Evolutionary conservation across 352 stramenopile genomes (phyloP), one percentile per base, ranked within the genome.

Genomic region (Globisporangium spiculum): DNA sequence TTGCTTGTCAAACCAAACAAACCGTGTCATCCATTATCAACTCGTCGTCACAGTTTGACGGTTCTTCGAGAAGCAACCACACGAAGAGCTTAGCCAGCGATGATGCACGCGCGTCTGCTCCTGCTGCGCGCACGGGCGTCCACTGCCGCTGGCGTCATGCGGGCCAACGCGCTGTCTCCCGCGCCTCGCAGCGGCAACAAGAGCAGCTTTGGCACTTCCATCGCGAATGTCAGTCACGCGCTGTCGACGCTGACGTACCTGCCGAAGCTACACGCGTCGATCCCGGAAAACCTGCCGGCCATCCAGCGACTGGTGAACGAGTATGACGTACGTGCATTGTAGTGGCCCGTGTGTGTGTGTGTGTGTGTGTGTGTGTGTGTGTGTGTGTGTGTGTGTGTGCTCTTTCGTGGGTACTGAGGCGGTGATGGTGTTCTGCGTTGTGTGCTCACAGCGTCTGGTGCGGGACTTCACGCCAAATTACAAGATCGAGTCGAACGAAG

Each of bases 211-310:
- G 18, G 14, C 24, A 14, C 54, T 4, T 44, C 60, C 10, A 20
- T 27, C 55, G 60, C 60, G 38, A 20, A 48, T 16, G 60, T 41
- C 16, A 36, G 12, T 1, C 72, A 70, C 3, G 34, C 41, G 32
- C 54, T 81, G 30, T 85, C 81, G 20, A 75, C 75, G 55, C 75
- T 88, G 41, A 68, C 73, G 36, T 79, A 85, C 63, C 68, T 90
- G 52, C 68, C 81, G 32, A 75, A 86, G 61, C 70, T 90, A 58
- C 80, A 78, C 26, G 72, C 74, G 36, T 77, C 72, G 24, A 86
- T 88, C 61, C 81, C 81, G 0, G 34, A 67, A 66, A 70, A 74
- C 34, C 72, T 88, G 41, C 60, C 76, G 27, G 60, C 70, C 12
- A 83, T 90, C 60, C 79, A 82, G 27, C 27, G 68, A 4, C 65